A percentile compares a stretch with the other conserved stretches of the same genome.
phyloP scores from a whole-genome alignment of 202 grass and related monocot species.

The Cymbopogon flexuosus region DNA sequence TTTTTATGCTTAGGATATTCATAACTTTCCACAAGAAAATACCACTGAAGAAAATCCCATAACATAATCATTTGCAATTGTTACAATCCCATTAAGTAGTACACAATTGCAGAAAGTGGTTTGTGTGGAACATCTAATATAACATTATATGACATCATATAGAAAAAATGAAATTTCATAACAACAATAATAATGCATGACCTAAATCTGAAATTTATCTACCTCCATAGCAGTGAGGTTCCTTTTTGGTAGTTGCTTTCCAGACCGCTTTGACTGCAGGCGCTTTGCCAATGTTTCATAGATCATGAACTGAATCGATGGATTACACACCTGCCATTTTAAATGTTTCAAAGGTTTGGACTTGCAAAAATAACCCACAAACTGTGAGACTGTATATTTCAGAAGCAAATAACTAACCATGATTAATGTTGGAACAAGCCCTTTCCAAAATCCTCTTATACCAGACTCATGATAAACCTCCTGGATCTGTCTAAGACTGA shows the following conservation, averaged over 20 bases:
- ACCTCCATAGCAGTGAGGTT: conserved; percentile 89
- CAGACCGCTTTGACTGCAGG: conserved; percentile 55
- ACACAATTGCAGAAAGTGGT: conserved; percentile 14
- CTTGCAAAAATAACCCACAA: conserved; percentile 9
- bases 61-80: not conserved
- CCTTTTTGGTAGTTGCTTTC: conserved; percentile 49
- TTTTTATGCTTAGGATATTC: not conserved
- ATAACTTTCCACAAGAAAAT: not conserved
- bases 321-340: conserved; percentile 83
- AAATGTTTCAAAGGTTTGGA: conserved; percentile 23
- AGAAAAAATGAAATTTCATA: conserved; percentile 14
- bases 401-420: conserved; percentile 61
- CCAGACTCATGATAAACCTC: conserved; percentile 82
- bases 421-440: conserved; percentile 88
- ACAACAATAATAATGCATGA: not conserved
- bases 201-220: conserved; percentile 13
- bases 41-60: not conserved
- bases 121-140: not conserved
- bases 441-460: conserved; percentile 96
- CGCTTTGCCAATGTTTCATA: conserved; percentile 85
- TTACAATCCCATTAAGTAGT: not conserved
- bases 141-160: not conserved
- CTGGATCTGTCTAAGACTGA: conserved; percentile 26
- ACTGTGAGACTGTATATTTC: conserved; percentile 19
- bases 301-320: conserved; percentile 99